Conservation (phyloP, 202 grass and related monocot genomes). For the Zizania palustris region DNA sequence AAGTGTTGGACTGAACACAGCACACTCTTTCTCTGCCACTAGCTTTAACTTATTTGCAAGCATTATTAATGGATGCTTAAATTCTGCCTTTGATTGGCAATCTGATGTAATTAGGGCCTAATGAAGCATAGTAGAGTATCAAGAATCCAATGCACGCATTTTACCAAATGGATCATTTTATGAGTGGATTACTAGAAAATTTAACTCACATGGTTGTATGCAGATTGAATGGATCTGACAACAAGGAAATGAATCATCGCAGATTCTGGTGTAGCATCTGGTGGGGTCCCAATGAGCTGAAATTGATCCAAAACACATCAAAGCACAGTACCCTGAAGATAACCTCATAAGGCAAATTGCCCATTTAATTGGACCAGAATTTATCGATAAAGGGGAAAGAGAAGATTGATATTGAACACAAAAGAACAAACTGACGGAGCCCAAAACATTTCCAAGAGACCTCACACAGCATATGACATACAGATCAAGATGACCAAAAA, state of each 20-base stretch:
- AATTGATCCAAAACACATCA: slow-evolving; percentile 42
- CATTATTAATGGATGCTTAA: slow-evolving; percentile 64
- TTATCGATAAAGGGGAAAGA: slow-evolving; percentile 13
- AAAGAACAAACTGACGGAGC: slow-evolving; percentile 17
- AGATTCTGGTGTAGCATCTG: slow-evolving; percentile 46
- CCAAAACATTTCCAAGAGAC: slow-evolving; percentile 17
- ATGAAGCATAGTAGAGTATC: slow-evolving; percentile 39
- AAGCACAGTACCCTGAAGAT: slow-evolving; percentile 11
- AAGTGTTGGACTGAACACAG: slow-evolving; percentile 64
- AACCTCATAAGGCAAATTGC: slow-evolving; percentile 20
- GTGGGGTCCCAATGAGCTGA: slow-evolving; percentile 54
- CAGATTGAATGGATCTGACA: slow-evolving; percentile 77
- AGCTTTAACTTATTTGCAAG: slow-evolving; percentile 72
- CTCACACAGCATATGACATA: slow-evolving; percentile 27
- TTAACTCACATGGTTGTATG: slow-evolving; percentile 67
- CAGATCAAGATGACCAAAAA: slow-evolving; percentile 26
- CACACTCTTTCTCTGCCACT: slow-evolving; percentile 70
- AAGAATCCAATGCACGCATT: slow-evolving; percentile 1
- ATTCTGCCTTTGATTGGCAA: slow-evolving; percentile 48
- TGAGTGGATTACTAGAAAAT: slow-evolving; percentile 15
- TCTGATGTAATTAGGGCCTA: slow-evolving; percentile 63
- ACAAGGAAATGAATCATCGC: slow-evolving; percentile 67
- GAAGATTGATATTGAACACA: slow-evolving; percentile 27
- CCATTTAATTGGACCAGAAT: neutral
- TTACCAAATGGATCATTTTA: slow-evolving; percentile 23